Base-by-base conservation (phyloP, 2,329 filamentous ascomycete genomes). In the Aspergillus tamarii region DNA sequence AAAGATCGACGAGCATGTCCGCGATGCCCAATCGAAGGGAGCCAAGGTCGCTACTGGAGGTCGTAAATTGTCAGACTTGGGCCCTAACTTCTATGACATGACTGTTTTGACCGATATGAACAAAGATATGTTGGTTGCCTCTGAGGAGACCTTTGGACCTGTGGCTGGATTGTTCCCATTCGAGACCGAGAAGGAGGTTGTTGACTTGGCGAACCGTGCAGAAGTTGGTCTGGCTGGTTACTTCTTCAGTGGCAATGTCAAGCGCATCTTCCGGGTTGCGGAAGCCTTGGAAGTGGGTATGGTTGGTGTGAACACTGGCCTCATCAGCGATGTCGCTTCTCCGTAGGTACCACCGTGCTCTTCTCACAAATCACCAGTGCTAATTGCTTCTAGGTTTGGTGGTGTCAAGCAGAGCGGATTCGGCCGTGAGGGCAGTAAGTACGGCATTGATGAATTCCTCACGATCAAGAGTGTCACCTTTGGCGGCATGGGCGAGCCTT, bases 101-200 rank as follows among this genome's bases (percentile, higher is more conserved):
- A 98, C 95, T 0, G 91, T 98, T 48, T 88, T 99, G 65, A 89
- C 91, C 11, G 91, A 91, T 66, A 94, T 97, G 89, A 96, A 85
- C 12, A 83, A 85, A 63, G 88, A 94, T 48, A 98, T 98, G 95
- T 85, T 87, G 64, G 85, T 98, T 69, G 89, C 92, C 5, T 83
- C 83, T 1, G 94, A 98, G 79, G 95, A 99, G 83, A 99, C 94
- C 0, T 99, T 99, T 76, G 95, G 95, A 0, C 95, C 95, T 3
- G 91, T 98, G 0, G 94, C 94, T 0, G 94, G 91, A 0, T 80
- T 98, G 16, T 97, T 97, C 83, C 86, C 89, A 56, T 99, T 98
- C 75, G 87, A 92, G 54, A 93, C 90, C 0, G 95, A 98, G 80
- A 89, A 91, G 59, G 94, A 98, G 73, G 95, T 97, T 6, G 88